Base-by-base conservation (phyloP, 176 grass and related monocot species). In the Puya raimondii region DNA sequence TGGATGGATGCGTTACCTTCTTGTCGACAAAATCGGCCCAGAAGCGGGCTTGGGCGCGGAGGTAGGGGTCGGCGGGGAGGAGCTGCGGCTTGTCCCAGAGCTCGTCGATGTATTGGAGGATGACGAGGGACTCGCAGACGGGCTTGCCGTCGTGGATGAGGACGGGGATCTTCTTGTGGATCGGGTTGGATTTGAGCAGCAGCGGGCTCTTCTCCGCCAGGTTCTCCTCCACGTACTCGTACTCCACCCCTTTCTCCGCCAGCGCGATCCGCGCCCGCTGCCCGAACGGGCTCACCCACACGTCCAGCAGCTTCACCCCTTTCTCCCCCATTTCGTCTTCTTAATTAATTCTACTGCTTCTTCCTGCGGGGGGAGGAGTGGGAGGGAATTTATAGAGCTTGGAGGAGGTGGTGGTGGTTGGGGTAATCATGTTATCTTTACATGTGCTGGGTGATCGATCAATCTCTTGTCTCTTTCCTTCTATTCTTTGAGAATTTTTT, bases 101-200 rank as follows among this genome's bases (percentile, higher is more conserved):
- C 33, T 91, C 82, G 47, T 88, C 88, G 23, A 91, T 74, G 78
- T 86, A 86, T 65, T 96, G 51, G 49, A 88, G 70, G 75, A 86
- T 88, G 18, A 67, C 54, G 12, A 86, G 78, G 3, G 88, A 91
- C 72, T 91, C 78, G 66, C 88, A 88, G 3, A 96, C 21, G 12
- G 82, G 17, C 74, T 80, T 88, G 52, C 69, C 88, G 5, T 2
- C 74, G 67, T 84, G 85, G 50, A 91, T 48, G 76, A 96, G 76
- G 0, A 88, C 87, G 12, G 87, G 91, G 23, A 96, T 71, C 74
- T 69, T 74, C 80, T 4, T 84, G 77, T 91, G 74, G 23, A 96
- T 47, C 23, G 91, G 91, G 69, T 96, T 96, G 73, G 76, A 73
- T n/a, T 84, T 63, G 49, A 91, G 80, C 71, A 96, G 79, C 63